phyloP scores from a whole-genome alignment of 164 flowering plant species.

The grape (Vitis vinifera) region DNA sequence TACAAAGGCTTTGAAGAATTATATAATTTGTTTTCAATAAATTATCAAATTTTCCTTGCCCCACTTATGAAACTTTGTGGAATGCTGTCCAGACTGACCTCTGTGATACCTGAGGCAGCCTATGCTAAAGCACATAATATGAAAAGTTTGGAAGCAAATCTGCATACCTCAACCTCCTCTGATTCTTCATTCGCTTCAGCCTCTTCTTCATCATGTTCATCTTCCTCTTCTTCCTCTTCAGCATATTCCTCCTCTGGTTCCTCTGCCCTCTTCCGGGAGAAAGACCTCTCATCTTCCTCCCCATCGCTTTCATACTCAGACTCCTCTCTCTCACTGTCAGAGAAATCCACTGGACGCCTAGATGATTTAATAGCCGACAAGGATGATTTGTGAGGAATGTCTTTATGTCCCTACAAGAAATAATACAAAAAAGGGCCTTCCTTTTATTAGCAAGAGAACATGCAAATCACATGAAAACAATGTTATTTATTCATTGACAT shows the following conservation, averaged over 20 bases:
- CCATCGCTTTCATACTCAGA: conserved; percentile 95
- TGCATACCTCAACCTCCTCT: conserved; percentile 61
- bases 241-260: conserved; percentile 66
- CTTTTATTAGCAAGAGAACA: background rate
- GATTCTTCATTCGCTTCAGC: conserved; percentile 47
- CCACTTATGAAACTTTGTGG: too few species aligned
- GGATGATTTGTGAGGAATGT: conserved; percentile 60
- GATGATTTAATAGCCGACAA: conserved; percentile 50
- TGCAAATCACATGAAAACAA: background rate
- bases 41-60: too few species aligned
- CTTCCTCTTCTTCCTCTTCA: conserved; percentile 67
- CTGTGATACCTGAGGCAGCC: too few species aligned
- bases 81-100: too few species aligned
- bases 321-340: conserved; percentile 91
- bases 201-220: conserved; percentile 36
- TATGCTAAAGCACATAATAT: too few species aligned
- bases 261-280: conserved; percentile 47
- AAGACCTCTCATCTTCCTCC: conserved; percentile 70
- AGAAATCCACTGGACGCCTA: conserved; percentile 61
- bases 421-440: conserved; percentile 1
- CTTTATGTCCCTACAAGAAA: conserved; percentile 55
- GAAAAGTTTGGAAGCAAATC: background rate
- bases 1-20: too few species aligned
- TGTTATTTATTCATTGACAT: background rate
- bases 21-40: too few species aligned